Conservation (phyloP, 768 basidiomycete species). For the Crassisporium funariophilum region DNA sequence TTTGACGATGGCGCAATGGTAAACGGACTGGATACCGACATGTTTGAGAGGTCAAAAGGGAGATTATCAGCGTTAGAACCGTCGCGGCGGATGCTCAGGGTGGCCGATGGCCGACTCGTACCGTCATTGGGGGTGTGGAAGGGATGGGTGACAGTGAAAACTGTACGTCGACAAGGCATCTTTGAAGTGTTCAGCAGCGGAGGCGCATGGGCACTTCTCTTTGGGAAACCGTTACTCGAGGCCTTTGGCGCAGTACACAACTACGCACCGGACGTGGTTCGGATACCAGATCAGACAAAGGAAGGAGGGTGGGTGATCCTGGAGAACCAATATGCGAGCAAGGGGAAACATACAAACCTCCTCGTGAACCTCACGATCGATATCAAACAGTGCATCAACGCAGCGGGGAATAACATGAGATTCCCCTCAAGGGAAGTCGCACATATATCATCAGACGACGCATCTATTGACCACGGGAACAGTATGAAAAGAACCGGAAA, state of each 20-base stretch:
- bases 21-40: conserved; percentile 21
- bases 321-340: not conserved
- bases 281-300: not conserved
- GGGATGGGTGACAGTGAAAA: conserved; percentile 17
- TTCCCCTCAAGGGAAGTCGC: conserved; percentile 6
- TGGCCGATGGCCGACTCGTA: conserved; percentile 33
- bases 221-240: conserved; percentile 30
- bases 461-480: not conserved
- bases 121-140: conserved; percentile 20
- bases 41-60: conserved; percentile 15
- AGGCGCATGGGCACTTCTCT: conserved; percentile 26
- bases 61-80: conserved; percentile 8
- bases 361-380: not conserved
- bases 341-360: not conserved
- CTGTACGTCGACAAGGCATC: conserved; percentile 1
- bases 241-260: conserved; percentile 26
- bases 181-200: conserved; percentile 30
- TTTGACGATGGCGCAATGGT: conserved; percentile 35
- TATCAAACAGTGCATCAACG: not conserved
- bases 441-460: not conserved
- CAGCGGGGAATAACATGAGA: not conserved
- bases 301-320: not conserved
- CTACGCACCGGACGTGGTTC: conserved; percentile 21
- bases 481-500: not conserved
- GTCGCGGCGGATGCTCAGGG: conserved; percentile 25